Conservation (phyloP, 331 rosid species). For the Quercus lobata region DNA sequence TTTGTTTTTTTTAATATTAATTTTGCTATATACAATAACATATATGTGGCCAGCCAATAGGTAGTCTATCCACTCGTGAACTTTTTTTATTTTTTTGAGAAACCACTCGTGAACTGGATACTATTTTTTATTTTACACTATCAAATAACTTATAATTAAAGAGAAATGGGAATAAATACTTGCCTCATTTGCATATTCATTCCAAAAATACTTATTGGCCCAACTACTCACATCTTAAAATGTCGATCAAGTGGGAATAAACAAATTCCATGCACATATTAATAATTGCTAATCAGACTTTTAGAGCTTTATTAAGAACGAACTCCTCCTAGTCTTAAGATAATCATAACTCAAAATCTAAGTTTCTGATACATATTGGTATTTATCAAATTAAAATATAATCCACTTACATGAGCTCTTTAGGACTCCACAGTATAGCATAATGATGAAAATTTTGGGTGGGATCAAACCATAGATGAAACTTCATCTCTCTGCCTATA, state of each 20-base stretch:
- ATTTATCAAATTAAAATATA: background rate
- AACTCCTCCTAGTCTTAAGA: no score
- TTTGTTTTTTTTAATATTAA: background rate
- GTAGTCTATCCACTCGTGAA: constrained; percentile 17
- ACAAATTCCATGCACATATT: no score
- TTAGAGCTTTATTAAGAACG: no score
- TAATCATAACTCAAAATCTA: no score
- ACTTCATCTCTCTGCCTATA: constrained; percentile 93
- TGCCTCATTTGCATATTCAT: background rate
- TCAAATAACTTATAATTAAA: background rate
- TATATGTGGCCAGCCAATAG: background rate
- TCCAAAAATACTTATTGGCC: background rate
- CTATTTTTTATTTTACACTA: background rate
- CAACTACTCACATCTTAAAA: background rate
- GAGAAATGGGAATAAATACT: no score
- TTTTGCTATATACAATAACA: background rate
- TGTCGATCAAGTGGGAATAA: background rate
- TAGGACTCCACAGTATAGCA: constrained; percentile 89
- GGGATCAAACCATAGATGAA: constrained; percentile 97
- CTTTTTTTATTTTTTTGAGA: background rate
- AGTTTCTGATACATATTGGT: no score
- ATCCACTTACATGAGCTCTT: constrained; percentile 75
- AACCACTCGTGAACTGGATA: constrained; percentile 28
- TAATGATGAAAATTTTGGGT: constrained; percentile 83
- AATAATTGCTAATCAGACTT: no score